A percentile compares a stretch with the other conserved stretches of the same genome.
Conservation (phyloP, 2,329 filamentous ascomycete species). For the Camillea tinctor region DNA sequence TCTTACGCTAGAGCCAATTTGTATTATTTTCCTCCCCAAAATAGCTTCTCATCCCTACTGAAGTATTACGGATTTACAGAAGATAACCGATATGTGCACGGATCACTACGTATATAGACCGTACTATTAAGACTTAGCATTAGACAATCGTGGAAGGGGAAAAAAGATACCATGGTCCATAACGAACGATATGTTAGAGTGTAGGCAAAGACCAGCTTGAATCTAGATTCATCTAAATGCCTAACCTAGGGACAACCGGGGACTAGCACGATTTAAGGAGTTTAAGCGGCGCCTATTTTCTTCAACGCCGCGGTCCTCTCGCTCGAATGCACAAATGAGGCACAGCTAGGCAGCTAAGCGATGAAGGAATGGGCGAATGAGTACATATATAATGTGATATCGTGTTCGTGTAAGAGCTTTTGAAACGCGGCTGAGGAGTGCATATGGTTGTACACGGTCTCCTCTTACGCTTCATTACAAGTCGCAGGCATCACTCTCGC, state of each 20-base stretch:
- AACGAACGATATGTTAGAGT: background rate
- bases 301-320: too few species aligned
- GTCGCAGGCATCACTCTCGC: background rate
- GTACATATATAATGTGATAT: background rate
- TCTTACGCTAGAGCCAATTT: too few species aligned
- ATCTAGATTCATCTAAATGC: background rate
- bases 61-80: too few species aligned
- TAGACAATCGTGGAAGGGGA: background rate
- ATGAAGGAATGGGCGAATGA: background rate
- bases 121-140: too few species aligned
- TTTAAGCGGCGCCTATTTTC: background rate
- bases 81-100: too few species aligned
- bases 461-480: too few species aligned
- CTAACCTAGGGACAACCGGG: background rate
- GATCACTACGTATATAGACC: too few species aligned
- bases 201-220: background rate
- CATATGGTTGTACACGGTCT: too few species aligned
- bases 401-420: background rate
- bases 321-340: background rate
- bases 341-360: background rate
- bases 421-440: background rate
- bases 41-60: too few species aligned
- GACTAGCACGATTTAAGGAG: background rate
- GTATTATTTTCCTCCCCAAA: too few species aligned
- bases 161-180: background rate